Base-by-base conservation (phyloP, 2,329 filamentous ascomycete species). In the Fusarium succisae region DNA sequence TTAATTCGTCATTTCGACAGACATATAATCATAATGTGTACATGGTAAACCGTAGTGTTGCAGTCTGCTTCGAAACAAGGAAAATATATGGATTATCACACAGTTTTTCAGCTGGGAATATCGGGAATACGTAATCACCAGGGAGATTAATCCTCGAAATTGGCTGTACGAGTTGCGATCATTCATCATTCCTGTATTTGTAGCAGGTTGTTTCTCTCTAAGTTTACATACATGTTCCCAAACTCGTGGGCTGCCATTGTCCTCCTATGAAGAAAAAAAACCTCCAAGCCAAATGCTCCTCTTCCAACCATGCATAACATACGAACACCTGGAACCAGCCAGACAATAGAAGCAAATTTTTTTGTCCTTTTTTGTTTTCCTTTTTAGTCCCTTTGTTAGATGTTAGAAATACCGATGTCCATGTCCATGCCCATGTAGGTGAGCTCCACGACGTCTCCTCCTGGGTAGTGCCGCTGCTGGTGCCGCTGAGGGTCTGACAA, bases 341-440 rank as follows among this genome's bases (percentile, higher is more conserved):
- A 81, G 81, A 76, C 53, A 70, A 54, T 61, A 69, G 72, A 80
- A 75, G 70, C 63, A 66, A 57, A 66, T 66, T 30, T 63, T 71
- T 75, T 75, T 72, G 57, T 56, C 50, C 39, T 47, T 61, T 54
- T 61, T 63, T 63, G 39, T 44, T 57, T 64, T 62, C 44, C 38
- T 57, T 43, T 64, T 58, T 68, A 45, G 57, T 73, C 61, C 50
- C 32, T 66, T 51, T 57, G 48, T 38, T 64, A 69, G 54, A 73
- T 66, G 59, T 56, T 77, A 79, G 62, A 78, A 55, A 73, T 78
- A 79, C 22, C 70, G 73, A 41, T 77, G 80, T 41, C 75, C 76
- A 61, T 83, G 82, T 6, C 82, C 80, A 77, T 83, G 82, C 12
- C 82, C 80, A 78, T 85, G 84, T 41, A 83, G 70, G 68, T 85